Base-by-base conservation (phyloP, 495 filamentous ascomycete species). In the Saxispiralis lemnorum region DNA sequence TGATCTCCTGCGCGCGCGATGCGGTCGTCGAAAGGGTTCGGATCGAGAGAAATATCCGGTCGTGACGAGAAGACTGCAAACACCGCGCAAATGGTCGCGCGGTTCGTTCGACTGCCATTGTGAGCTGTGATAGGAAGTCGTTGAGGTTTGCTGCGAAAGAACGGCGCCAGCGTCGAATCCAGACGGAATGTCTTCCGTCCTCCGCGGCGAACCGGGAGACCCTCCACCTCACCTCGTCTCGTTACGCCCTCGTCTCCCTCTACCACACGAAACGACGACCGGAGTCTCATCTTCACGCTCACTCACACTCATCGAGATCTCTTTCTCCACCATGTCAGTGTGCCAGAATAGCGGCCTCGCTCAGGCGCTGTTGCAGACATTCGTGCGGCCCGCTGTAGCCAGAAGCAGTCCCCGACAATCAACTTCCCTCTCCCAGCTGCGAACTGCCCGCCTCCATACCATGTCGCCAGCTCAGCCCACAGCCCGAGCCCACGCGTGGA, bases 341-440 rank as follows among this genome's bases (percentile, higher is more conserved):
- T 28, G 24, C 24, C 24, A 28, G 24, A 28, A 9, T 6, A 14
- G 34, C 6, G 16, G 34, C 34, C 5, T 14, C 12, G 18, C 42
- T 4, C 54, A 52, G 43, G 56, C 56, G 31, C 49, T 61, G 28
- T 61, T 53, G 46, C 46, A 50, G 35, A 51, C 59, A 43, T 61
- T 61, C 51, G 41, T 61, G 33, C 47, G 35, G 1, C 56, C 56
- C 32, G 39, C 36, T 15, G 48, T 51, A 20, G 16, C 40, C 37
- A 11, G 39, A 7, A 12, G 20, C 13, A 44, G 7, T 19, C 18
- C 40, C 39, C 14, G 18, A 24, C 36, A 28, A 35, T 20, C 46
- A 18, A 14, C 34, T 1, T 7, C 34, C 24, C 17, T 38, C 31
- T 39, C 9, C 32, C 39, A 20, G 11, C 41, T 18, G 11, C 48